Base-by-base conservation (phyloP, 2,329 filamentous ascomycete species). In the Diplodia corticola region DNA sequence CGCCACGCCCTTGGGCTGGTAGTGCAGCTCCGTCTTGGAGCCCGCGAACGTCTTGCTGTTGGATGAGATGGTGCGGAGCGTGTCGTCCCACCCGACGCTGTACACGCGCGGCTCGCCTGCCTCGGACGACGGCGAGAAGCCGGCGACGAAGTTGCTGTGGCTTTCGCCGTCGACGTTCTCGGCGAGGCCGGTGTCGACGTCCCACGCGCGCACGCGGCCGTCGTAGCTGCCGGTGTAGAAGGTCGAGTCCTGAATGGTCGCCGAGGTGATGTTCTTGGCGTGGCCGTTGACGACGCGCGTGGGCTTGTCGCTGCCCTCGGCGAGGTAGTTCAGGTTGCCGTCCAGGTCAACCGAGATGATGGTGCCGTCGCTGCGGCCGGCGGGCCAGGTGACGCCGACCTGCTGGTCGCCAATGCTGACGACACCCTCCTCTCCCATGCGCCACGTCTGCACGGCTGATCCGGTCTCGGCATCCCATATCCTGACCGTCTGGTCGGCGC, bases 41-140 rank as follows among this genome's bases (percentile, higher is more conserved):
- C 91, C 92, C 5, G 89, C 84, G 76, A 96, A 97, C 0, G 89
- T 91, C 73, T 88, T 89, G 63, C 89, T 87, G 0, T 88, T 84
- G 67, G 90, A 84, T 70, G 96, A 93, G 40, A 96, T 84, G 50
- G 86, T 89, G 69, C 93, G 89, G 40, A 98, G 83, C 0, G 89
- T 92, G 77, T 99, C 95, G 75, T 99, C 95, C 95, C 94, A 99
- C 69, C 89, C 93, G 63, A 94, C 91, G 73, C 89, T 94, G 80
- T 91, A 93, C n/a, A 92, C 86, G 70, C 88, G 74, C 35, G 77
- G 76, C 66, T 77, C 76, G 4, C 76, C 75, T 9, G 73, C 69
- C 10, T 80, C 75, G 7, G 82, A 48, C 7, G 51, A 81, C 0
- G 87, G 81, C 2, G 89, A 82, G 69, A 99, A 89, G 60, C 91